phyloP scores from a whole-genome alignment of 2,329 filamentous ascomycete species.

The Fusarium longipes region DNA sequence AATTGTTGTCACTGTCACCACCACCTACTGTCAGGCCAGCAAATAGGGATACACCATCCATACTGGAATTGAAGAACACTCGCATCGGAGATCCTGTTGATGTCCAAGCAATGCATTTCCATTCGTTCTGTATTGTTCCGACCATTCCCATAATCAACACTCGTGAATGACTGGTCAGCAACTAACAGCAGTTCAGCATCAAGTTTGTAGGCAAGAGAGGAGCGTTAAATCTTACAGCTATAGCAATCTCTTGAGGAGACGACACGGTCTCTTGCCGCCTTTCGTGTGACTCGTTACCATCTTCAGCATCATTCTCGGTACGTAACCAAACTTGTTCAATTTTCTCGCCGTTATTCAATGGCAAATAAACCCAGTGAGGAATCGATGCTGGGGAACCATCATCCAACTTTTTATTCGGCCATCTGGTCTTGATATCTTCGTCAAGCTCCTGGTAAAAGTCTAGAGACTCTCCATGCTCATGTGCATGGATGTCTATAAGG shows the following conservation, averaged over 20 bases:
- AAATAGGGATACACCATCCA: slow-evolving; percentile 7
- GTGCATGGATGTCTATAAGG: slow-evolving; percentile 8
- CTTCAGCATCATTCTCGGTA: neutral
- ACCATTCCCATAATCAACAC: neutral
- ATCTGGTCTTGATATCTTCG: neutral
- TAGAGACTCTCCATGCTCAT: slow-evolving; percentile 7
- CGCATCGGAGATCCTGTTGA: neutral
- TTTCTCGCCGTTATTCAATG: slow-evolving; percentile 5
- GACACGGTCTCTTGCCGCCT: neutral
- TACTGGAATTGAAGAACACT: neutral
- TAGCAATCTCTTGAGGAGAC: neutral
- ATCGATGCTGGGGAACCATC: no score
- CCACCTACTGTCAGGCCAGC: slow-evolving; percentile 5
- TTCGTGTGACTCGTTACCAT: neutral
- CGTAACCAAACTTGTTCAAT: slow-evolving; percentile 29
- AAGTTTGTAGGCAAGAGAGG: neutral
- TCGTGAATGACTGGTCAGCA: slow-evolving; percentile 22
- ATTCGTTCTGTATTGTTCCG: neutral
- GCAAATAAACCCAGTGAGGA: slow-evolving; percentile 15
- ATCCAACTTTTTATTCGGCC: neutral
- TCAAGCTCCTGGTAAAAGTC: slow-evolving; percentile 20
- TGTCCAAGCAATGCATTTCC: slow-evolving; percentile 17
- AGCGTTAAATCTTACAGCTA: slow-evolving; percentile 5
- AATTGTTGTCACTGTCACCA: neutral
- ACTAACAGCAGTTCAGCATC: slow-evolving; percentile 15